Evolutionary conservation across 2,329 filamentous ascomycete species (phyloP).

Genomic region (Trichophyton rubrum): DNA sequence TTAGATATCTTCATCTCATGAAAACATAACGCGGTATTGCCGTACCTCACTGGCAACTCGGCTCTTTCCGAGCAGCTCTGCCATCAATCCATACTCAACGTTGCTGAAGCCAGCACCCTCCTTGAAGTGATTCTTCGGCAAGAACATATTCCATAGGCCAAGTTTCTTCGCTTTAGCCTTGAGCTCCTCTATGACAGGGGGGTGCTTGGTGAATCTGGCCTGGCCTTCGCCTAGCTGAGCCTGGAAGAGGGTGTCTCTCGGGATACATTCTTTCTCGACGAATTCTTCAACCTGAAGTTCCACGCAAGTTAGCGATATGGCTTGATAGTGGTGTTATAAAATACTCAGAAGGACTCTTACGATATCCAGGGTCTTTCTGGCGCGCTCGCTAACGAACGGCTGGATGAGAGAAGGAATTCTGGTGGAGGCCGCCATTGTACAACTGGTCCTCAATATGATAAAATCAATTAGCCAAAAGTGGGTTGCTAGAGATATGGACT

Average conservation of each 20-base stretch:
- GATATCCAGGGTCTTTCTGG: conserved; percentile 70
- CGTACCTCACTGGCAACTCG: conserved; percentile 58
- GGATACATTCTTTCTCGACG: conserved; percentile 89
- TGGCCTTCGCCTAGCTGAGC: conserved; percentile 68
- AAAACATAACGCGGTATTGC: conserved; percentile 15
- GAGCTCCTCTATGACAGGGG: conserved; percentile 71
- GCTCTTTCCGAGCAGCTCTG: conserved; percentile 85
- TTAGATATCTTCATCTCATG: neutral
- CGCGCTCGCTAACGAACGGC: conserved; percentile 65
- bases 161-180: conserved; percentile 71
- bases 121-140: conserved; percentile 88
- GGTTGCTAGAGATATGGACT: neutral
- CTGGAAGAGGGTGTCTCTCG: conserved; percentile 66
- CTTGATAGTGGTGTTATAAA: neutral
- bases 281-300: conserved; percentile 69
- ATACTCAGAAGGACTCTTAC: conserved; percentile 29
- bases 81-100: conserved; percentile 95
- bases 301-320: conserved; percentile 6
- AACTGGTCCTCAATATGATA: neutral
- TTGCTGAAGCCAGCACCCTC: conserved; percentile 92
- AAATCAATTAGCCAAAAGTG: neutral
- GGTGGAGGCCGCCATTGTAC: conserved; percentile 37
- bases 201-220: conserved; percentile 67
- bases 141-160: conserved; percentile 96
- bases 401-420: conserved; percentile 47